phyloP scores from a whole-genome alignment of 768 basidiomycete species.

The Boletus rubroflammeus region DNA sequence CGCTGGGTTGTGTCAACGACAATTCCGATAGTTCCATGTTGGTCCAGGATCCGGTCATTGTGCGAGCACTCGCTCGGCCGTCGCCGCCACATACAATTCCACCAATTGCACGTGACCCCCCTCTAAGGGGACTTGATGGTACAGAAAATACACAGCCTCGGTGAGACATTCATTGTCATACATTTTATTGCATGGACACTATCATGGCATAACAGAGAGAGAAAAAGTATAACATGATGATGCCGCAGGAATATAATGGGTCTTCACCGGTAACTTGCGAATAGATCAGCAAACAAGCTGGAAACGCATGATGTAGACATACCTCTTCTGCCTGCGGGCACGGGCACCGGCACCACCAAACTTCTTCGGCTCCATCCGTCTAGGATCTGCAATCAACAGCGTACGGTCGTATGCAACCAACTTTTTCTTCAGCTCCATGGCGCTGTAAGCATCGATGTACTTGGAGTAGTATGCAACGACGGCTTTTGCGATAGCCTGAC shows the following conservation, averaged over 20 bases:
- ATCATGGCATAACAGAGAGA: constrained; percentile 36
- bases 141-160: not conserved
- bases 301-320: constrained; percentile 1
- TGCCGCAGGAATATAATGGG: constrained; percentile 34
- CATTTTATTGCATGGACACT: constrained; percentile 32
- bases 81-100: not conserved
- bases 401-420: constrained; percentile 93
- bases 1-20: constrained; percentile 10
- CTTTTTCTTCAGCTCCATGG: constrained; percentile 98
- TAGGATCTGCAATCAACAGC: constrained; percentile 87
- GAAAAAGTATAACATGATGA: constrained; percentile 43
- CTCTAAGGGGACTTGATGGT: not conserved
- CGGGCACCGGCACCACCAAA: constrained; percentile 98
- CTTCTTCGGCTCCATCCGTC: constrained; percentile 99
- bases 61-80: not conserved
- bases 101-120: constrained; percentile 10
- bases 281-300: constrained; percentile 9
- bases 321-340: constrained; percentile 98
- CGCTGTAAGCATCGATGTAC: constrained; percentile 95
- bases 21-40: constrained; percentile 23
- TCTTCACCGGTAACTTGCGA: constrained; percentile 63
- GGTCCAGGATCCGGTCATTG: not conserved
- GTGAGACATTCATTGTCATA: constrained; percentile 14
- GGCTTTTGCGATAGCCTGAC: constrained; percentile 98
- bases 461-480: constrained; percentile 98